phyloP scores from a whole-genome alignment of 495 filamentous ascomycete species.

The Neurospora discreta region DNA sequence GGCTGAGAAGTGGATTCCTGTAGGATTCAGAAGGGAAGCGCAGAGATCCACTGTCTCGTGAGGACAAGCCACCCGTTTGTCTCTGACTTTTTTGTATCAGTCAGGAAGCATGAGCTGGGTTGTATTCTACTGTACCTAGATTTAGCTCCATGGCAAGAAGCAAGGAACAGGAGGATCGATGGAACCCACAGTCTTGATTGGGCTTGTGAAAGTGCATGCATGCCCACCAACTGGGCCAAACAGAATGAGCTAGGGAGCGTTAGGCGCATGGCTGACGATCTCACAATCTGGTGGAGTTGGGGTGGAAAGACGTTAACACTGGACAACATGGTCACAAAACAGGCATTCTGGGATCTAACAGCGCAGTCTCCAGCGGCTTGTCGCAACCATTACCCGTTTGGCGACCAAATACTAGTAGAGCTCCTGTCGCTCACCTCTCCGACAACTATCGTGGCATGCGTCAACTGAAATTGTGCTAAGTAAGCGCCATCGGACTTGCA shows the following conservation, averaged over 20 bases:
- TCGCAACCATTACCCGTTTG: background rate
- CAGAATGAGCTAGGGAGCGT: background rate
- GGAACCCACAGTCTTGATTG: background rate
- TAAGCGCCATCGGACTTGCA: background rate
- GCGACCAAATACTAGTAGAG: background rate
- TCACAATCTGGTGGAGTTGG: background rate
- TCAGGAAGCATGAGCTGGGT: background rate
- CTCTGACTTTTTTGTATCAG: background rate
- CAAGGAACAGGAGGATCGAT: background rate
- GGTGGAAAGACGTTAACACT: background rate
- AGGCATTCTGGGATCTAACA: background rate
- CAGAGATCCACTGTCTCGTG: background rate
- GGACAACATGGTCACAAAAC: background rate
- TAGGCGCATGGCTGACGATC: background rate
- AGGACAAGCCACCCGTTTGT: background rate
- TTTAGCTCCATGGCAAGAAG: background rate
- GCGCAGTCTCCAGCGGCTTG: background rate
- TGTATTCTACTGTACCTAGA: background rate
- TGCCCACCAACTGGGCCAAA: background rate
- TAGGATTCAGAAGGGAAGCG: background rate
- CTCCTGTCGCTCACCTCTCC: background rate
- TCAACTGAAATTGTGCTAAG: background rate
- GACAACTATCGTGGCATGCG: background rate
- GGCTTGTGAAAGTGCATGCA: background rate
- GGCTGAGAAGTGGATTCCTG: background rate